Conservation (phyloP, 2,329 filamentous ascomycete species). For the Fusarium brevicatenulatum region DNA sequence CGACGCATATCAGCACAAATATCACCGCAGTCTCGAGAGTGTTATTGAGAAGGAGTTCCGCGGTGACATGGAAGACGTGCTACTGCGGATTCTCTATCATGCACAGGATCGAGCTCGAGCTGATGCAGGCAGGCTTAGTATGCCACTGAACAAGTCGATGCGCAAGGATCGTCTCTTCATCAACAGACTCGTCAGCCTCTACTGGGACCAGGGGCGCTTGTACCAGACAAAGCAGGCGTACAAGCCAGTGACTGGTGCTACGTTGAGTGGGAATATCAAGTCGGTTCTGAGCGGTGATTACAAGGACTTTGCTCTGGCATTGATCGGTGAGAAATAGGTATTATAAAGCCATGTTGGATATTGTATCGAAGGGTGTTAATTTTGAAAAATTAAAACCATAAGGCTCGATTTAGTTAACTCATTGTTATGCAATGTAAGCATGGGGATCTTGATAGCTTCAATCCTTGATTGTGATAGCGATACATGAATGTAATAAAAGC, state of each 20-base stretch:
- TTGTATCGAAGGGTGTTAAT: accelerated
- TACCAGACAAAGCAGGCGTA: conserved; percentile 63
- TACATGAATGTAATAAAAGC: neutral
- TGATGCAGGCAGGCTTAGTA: conserved; percentile 43
- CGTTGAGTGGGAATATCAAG: conserved; percentile 51
- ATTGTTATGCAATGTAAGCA: neutral
- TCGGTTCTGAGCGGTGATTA: conserved; percentile 44
- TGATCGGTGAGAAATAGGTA: conserved; percentile 44
- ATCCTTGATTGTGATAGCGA: neutral
- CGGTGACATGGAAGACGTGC: conserved; percentile 49
- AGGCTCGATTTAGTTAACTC: no score
- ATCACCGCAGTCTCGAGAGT: conserved; percentile 47
- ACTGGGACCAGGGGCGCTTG: conserved; percentile 47
- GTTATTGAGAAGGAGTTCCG: conserved; percentile 51
- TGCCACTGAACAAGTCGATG: conserved; percentile 41
- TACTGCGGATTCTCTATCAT: conserved; percentile 45
- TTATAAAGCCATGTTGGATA: accelerated
- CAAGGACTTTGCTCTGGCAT: conserved; percentile 43
- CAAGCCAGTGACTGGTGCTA: conserved; percentile 66
- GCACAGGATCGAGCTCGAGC: conserved; percentile 37
- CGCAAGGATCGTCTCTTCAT: conserved; percentile 48
- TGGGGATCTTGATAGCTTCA: accelerated
- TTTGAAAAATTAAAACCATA: no score
- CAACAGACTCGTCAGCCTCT: conserved; percentile 46
- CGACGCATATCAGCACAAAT: conserved; percentile 47